Evolutionary conservation across 2,329 filamentous ascomycete genomes (phyloP).

Genomic region (Bipolaris bicolor): DNA sequence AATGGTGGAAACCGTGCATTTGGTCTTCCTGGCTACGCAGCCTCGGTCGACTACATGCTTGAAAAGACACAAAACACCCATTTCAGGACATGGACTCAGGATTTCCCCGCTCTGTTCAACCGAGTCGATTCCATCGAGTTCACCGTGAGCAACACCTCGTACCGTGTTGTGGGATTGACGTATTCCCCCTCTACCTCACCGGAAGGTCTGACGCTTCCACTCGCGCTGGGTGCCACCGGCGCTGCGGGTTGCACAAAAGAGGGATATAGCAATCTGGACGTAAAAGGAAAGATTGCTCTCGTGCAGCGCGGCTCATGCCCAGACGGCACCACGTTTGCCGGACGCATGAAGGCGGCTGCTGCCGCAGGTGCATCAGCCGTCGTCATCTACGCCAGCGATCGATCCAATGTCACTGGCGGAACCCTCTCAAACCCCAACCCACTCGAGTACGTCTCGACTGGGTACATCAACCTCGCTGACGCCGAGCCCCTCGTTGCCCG

Average conservation of each 20-base stretch:
- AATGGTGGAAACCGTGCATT: constrained; percentile 67
- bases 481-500: constrained; percentile 51
- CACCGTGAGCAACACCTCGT: constrained; percentile 44
- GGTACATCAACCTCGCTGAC: constrained; percentile 54
- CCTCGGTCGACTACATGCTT: constrained; percentile 64
- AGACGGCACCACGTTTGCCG: constrained; percentile 51
- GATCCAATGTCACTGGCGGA: constrained; percentile 49
- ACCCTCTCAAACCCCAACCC: constrained; percentile 49
- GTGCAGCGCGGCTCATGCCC: constrained; percentile 52
- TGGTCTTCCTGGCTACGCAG: constrained; percentile 64
- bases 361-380: constrained; percentile 52
- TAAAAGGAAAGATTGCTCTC: constrained; percentile 51
- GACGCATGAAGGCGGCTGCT: constrained; percentile 49
- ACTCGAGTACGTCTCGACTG: constrained; percentile 44
- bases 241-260: constrained; percentile 50
- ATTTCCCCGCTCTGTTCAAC: constrained; percentile 56
- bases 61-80: constrained; percentile 54
- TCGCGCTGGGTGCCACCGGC: constrained; percentile 52
- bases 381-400: constrained; percentile 51
- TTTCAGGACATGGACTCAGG: constrained; percentile 55
- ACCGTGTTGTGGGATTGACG: constrained; percentile 53
- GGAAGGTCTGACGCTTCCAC: constrained; percentile 52
- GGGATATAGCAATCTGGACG: constrained; percentile 48
- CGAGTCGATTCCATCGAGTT: constrained; percentile 52
- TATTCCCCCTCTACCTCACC: constrained; percentile 57